These are phyloP conservation scores for Talaromyces atroroseus DNA, from an alignment of 2,329 filamentous ascomycete species.

Conservation along the genomic window DNA sequence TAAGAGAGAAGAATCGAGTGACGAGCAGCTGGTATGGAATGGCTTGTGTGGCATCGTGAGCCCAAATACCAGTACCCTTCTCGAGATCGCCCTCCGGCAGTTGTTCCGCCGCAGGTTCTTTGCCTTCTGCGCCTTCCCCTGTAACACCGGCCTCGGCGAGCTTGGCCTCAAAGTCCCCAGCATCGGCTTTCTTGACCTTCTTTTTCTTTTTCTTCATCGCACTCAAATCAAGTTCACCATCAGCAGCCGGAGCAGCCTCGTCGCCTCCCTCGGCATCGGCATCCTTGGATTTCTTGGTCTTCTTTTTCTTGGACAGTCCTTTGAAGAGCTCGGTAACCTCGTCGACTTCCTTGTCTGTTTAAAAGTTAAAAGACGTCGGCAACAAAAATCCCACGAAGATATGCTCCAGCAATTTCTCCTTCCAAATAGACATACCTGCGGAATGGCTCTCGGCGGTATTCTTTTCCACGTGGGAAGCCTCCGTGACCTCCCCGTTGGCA, in stretches of 20 bases:
- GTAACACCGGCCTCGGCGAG: slow-evolving; percentile 56
- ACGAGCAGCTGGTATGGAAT: slow-evolving; percentile 85
- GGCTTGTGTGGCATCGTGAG: slow-evolving; percentile 68
- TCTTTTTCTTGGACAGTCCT: slow-evolving; percentile 69
- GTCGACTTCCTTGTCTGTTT: slow-evolving; percentile 54
- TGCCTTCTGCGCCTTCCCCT: slow-evolving; percentile 55
- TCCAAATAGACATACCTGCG: slow-evolving; percentile 49
- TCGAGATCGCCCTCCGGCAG: slow-evolving; percentile 70
- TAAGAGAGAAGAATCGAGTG: slow-evolving; percentile 86
- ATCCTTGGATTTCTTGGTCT: slow-evolving; percentile 54
- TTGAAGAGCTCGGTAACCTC: slow-evolving; percentile 65
- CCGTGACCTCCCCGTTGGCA: slow-evolving; percentile 77
- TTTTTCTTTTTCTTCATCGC: slow-evolving; percentile 84
- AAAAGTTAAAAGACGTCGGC: slow-evolving; percentile 16
- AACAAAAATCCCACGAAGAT: not conserved
- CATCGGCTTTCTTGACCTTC: slow-evolving; percentile 57
- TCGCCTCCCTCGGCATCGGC: slow-evolving; percentile 45
- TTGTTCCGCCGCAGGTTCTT: slow-evolving; percentile 49
- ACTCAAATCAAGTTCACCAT: slow-evolving; percentile 59
- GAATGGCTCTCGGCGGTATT: slow-evolving; percentile 76
- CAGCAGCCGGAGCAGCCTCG: slow-evolving; percentile 45
- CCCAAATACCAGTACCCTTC: slow-evolving; percentile 84
- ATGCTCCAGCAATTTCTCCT: not conserved
- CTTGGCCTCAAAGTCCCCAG: slow-evolving; percentile 63
- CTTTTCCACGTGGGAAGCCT: slow-evolving; percentile 65